Evolutionary conservation across 257 asterid species (phyloP).

Genomic region (Solanum habrochaites): DNA sequence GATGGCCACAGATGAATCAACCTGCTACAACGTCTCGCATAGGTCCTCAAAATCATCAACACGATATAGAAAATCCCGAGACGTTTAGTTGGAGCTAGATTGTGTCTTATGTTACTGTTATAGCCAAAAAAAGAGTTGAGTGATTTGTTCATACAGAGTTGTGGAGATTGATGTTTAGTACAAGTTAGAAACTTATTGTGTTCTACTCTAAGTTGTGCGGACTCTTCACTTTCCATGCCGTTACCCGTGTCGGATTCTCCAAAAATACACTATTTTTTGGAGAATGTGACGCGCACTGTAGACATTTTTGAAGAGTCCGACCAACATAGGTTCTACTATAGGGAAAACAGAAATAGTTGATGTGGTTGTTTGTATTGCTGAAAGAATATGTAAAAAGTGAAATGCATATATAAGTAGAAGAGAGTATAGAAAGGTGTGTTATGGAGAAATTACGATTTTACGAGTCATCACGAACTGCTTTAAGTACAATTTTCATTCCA

Average conservation of each 20-base stretch:
- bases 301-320: too few species aligned
- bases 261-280: too few species aligned
- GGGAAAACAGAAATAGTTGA: background rate
- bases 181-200: background rate
- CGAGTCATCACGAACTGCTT: background rate
- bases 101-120: background rate
- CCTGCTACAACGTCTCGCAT: slow-evolving; percentile 6
- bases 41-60: slow-evolving; percentile 17
- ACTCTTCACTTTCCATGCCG: too few species aligned
- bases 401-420: background rate
- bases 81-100: slow-evolving; percentile 26
- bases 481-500: background rate
- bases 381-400: background rate
- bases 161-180: background rate
- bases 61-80: slow-evolving; percentile 42
- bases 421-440: background rate
- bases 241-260: too few species aligned
- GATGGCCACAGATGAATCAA: slow-evolving; percentile 24
- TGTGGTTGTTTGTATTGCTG: background rate
- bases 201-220: too few species aligned
- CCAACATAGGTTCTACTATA: background rate
- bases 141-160: background rate
- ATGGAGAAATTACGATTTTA: background rate
- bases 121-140: background rate
- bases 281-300: too few species aligned